Base-by-base conservation (phyloP, 371 early-diverging fungal species). In the Neoconidiobolus thromboides region DNA sequence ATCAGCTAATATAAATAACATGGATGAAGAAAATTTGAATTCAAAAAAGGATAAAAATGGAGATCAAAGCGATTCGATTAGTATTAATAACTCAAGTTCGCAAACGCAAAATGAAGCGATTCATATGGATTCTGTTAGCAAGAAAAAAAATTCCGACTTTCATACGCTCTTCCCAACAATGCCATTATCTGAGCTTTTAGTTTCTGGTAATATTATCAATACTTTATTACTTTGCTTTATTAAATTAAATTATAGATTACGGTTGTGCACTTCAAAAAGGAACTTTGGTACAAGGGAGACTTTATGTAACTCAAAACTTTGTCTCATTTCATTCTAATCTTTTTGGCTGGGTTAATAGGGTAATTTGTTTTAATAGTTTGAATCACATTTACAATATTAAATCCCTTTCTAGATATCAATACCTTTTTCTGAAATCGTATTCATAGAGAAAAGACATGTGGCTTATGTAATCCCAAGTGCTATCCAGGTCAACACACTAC, bases 311-410 rank as follows among this genome's bases (percentile, higher is more conserved):
- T n/a, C 84, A 88, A 61, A 77, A 81, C 67, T 80, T 85, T 58
- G 67, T 94, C 5, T 89, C 90, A 67, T 95, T 95, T 65, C 81
- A 93, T 67, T 86, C 94, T 55, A 93, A 89, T 66, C 92, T 94
- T 58, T 86, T 94, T 69, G 93, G 96, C 7, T 93, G 93, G 85
- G 81, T 93, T 43, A 93, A 87, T 15, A 84, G 82, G 61, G 83
- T 87, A 77, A 66, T 69, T 60, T 49, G 7, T 26, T 26, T 26
- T 26, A 26, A 26, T 26, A 26, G 26, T 26, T 26, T 39, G 6
- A 14, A 9, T 9, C 2, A 14, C 39, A 38, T 54, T 2, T 6
- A 38, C 10, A 38, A 39, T 37, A 7, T 54, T 39, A 54, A 38
- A 14, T 38, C 36, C 5, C 7, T 51, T 15, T 39, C 12, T 54